Base-by-base conservation (phyloP, 2,329 filamentous ascomycete genomes). In the Fusarium dimerum region DNA sequence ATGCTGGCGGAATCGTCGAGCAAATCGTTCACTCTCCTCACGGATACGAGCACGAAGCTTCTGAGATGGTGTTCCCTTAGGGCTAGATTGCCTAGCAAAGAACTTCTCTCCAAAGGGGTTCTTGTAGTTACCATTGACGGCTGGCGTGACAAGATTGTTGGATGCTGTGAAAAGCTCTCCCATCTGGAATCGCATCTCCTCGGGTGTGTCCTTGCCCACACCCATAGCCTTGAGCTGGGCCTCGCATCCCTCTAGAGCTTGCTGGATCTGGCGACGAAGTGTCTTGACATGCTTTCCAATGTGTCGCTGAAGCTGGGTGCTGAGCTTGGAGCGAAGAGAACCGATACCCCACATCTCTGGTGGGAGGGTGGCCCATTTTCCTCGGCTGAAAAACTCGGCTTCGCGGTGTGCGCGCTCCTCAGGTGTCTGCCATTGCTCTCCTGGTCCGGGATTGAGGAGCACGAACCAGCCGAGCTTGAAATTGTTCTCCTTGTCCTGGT, bases 81-180 rank as follows among this genome's bases (percentile, higher is more conserved):
- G 75, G 41, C 72, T 76, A 3, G 76, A 77, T 11, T 78, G 76
- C 9, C 76, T 70, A 7, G 77, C 72, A 62, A 81, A 81, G 68
- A 81, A 81, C 48, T 70, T 72, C 60, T 78, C 77, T 51, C 76
- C 76, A 15, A 78, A 77, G 0, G 78, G 78, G 53, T 80, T 80
- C 70, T 81, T 81, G 73, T 81, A 81, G 68, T 78, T 79, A 45
- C 78, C 78, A 48, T 80, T 78, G 26, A 80, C 76, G 39, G 78
- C 78, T 3, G 78, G 78, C 1, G 77, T 79, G 38, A 80, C 77
- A n/a, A 81, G 72, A 48, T 80, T 78, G 67, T 79, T 79, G 32
- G 76, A 80, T 1, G 73, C 70, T 0, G 78, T 79, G 54, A 80
- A 81, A 6, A 81, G 71, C 58, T 81, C 78, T 42, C 78, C 77